A percentile compares a stretch with the other conserved stretches of the same genome.
These are phyloP conservation scores for Albizia julibrissin DNA, from an alignment of 306 rosid genomes.

Conservation along the genomic window DNA sequence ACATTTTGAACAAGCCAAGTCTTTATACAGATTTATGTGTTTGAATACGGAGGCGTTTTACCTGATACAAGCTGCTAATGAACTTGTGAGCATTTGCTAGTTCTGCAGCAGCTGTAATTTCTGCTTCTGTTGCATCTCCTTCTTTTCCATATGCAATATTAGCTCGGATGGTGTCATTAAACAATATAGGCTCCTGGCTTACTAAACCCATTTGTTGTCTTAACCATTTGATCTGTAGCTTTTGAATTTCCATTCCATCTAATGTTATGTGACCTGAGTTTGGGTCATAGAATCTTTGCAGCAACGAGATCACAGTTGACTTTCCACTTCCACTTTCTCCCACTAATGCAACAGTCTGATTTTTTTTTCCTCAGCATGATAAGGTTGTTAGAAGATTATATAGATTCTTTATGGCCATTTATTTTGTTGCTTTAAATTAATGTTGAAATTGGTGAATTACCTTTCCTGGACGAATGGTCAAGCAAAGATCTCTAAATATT, in stretches of 20 bases:
- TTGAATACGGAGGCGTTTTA: neutral
- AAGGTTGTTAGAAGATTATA: conserved; percentile 8
- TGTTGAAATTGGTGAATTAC: conserved; percentile 25
- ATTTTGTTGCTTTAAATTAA: neutral
- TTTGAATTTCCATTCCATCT: conserved; percentile 54
- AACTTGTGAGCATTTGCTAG: conserved; percentile 64
- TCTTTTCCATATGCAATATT: conserved; percentile 72
- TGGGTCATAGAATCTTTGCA: conserved; percentile 75
- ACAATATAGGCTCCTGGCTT: conserved; percentile 69
- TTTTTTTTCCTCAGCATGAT: neutral
- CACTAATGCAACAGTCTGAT: conserved; percentile 67
- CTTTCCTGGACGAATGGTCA: conserved; percentile 50
- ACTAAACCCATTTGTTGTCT: conserved; percentile 74
- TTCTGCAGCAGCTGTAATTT: conserved; percentile 59
- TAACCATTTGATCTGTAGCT: conserved; percentile 58
- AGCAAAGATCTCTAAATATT: conserved; percentile 44
- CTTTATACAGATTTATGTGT: neutral
- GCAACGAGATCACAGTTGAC: conserved; percentile 55
- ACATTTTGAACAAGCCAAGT: neutral
- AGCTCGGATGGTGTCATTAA: conserved; percentile 63
- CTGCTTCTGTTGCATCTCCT: conserved; percentile 60
- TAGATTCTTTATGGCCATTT: neutral
- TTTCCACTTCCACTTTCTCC: conserved; percentile 88
- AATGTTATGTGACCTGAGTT: conserved; percentile 63
- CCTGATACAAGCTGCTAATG: conserved; percentile 67